A percentile compares a stretch with the other conserved stretches of the same genome.
phyloP scores from a whole-genome alignment of 495 filamentous ascomycete species.

The Aspergillus sparsus region DNA sequence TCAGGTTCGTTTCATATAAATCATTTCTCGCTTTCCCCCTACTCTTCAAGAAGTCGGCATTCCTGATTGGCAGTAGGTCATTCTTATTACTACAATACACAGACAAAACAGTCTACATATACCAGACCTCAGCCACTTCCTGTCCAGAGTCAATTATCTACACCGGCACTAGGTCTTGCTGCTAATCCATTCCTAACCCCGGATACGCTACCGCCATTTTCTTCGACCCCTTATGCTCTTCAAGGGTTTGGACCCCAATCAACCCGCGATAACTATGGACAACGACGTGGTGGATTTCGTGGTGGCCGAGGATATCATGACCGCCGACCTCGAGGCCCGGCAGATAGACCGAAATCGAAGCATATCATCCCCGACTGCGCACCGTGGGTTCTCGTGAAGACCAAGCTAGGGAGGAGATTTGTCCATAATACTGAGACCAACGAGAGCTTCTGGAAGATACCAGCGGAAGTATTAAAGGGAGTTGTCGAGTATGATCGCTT shows the following conservation, averaged over 20 bases:
- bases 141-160: slow-evolving; percentile 31
- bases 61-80: slow-evolving; percentile 56
- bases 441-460: slow-evolving; percentile 91
- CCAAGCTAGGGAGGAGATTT: slow-evolving; percentile 83
- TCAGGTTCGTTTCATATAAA: slow-evolving; percentile 54
- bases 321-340: slow-evolving; percentile 57
- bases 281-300: slow-evolving; percentile 43
- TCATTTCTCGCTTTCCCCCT: background rate
- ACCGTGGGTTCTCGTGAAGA: slow-evolving; percentile 92
- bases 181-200: slow-evolving; percentile 34
- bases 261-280: slow-evolving; percentile 27
- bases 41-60: background rate
- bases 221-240: slow-evolving; percentile 45
- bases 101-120: slow-evolving; percentile 87
- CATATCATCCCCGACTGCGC: slow-evolving; percentile 74
- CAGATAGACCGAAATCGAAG: slow-evolving; percentile 81
- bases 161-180: slow-evolving; percentile 23
- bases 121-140: slow-evolving; percentile 57
- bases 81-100: slow-evolving; percentile 84
- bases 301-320: slow-evolving; percentile 56
- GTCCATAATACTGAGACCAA: slow-evolving; percentile 81
- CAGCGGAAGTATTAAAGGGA: slow-evolving; percentile 75
- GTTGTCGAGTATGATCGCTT: slow-evolving; percentile 69
- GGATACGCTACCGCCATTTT: slow-evolving; percentile 43
- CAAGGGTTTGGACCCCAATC: slow-evolving; percentile 28